These are phyloP conservation scores for Penicillium turbatum DNA, from an alignment of 495 filamentous ascomycete genomes.

Conservation along the genomic window DNA sequence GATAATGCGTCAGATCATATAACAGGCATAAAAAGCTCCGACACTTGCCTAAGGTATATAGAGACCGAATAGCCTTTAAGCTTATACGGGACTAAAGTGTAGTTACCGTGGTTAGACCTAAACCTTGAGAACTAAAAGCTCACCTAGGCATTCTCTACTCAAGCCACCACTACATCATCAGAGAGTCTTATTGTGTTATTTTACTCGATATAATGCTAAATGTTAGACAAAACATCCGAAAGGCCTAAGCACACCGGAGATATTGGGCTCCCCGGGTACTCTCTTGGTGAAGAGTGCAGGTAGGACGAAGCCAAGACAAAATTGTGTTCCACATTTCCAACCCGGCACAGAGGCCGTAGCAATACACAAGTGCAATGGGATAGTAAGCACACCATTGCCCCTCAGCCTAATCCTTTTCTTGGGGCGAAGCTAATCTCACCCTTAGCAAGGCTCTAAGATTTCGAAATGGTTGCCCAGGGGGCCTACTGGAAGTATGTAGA, in stretches of 20 bases:
- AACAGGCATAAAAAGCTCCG: neutral
- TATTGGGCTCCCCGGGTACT: conserved; percentile 4
- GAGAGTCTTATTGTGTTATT: neutral
- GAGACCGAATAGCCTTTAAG: neutral
- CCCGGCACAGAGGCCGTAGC: conserved; percentile 1
- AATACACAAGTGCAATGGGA: conserved; percentile 8
- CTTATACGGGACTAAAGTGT: neutral
- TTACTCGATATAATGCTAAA: neutral
- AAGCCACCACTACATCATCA: neutral
- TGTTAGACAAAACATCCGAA: conserved; percentile 1
- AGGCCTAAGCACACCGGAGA: conserved; percentile 15
- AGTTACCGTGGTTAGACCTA: too few relatives aligned
- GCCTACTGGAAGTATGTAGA: neutral
- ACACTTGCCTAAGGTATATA: neutral
- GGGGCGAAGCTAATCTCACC: neutral
- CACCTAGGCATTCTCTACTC: neutral
- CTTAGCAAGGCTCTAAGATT: neutral
- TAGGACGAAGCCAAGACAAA: conserved; percentile 20
- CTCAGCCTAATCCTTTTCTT: neutral
- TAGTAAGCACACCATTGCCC: neutral
- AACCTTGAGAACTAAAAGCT: too few relatives aligned
- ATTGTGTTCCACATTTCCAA: conserved; percentile 12
- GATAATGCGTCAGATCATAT: neutral
- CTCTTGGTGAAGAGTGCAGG: conserved; percentile 12
- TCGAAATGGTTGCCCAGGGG: conserved; percentile 1